Evolutionary conservation across 192 early-diverging fungal genomes (phyloP).

Genomic region (Diversispora eburnea): DNA sequence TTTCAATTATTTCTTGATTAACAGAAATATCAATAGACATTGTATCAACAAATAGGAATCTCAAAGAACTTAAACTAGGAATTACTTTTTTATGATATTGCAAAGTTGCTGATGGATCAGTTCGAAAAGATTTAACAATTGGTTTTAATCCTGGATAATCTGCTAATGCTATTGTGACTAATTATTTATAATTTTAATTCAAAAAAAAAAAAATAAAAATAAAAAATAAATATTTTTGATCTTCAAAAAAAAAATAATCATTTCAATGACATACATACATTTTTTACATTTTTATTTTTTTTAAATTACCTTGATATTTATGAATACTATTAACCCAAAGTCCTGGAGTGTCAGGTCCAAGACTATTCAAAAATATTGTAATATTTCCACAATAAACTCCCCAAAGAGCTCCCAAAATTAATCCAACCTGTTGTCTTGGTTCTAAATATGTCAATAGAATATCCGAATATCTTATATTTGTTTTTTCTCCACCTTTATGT

Average conservation of each 20-base stretch:
- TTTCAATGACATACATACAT: background rate
- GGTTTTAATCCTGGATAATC: constrained; percentile 66
- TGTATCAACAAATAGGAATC: constrained; percentile 64
- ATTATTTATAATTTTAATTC: background rate
- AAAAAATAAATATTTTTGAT: constrained; percentile 10
- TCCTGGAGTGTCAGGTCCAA: constrained; percentile 59
- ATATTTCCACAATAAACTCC: constrained; percentile 71
- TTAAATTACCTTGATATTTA: constrained; percentile 56
- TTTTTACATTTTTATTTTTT: background rate
- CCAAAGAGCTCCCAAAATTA: constrained; percentile 61
- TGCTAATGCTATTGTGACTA: constrained; percentile 63
- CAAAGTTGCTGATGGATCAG: constrained; percentile 48
- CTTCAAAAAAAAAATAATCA: constrained; percentile 17
- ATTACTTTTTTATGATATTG: constrained; percentile 51
- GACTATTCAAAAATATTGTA: constrained; percentile 61
- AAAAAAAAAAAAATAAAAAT: background rate
- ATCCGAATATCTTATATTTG: constrained; percentile 38
- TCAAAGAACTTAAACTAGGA: constrained; percentile 56
- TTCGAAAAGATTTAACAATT: constrained; percentile 52
- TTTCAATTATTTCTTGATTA: constrained; percentile 47
- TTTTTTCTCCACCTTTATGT: constrained; percentile 27
- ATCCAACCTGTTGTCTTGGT: constrained; percentile 77
- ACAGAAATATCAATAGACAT: constrained; percentile 56
- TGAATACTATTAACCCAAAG: constrained; percentile 68
- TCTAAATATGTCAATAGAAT: constrained; percentile 69